Conservation (phyloP, 345 rosid genomes). For the Lepidium sativum region DNA sequence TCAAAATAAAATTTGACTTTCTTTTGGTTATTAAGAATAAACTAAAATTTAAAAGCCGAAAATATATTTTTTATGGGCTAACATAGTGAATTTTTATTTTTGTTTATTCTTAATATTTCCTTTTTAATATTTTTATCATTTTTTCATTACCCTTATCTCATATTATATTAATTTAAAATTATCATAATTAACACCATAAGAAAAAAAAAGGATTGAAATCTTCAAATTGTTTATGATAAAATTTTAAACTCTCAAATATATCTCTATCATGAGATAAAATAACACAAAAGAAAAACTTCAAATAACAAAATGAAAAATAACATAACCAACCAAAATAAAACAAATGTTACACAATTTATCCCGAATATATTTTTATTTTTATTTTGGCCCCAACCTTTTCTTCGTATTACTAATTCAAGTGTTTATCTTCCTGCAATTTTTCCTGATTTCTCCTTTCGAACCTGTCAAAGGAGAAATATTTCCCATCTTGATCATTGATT, state of each 20-base stretch:
- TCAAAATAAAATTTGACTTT: too few relatives aligned
- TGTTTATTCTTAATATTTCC: too few relatives aligned
- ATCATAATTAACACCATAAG: too few relatives aligned
- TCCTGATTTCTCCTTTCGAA: conserved; percentile 69
- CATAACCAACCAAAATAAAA: background rate
- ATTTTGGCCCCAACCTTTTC: background rate
- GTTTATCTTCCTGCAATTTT: conserved; percentile 68
- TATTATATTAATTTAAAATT: too few relatives aligned
- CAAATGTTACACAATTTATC: background rate
- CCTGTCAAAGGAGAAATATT: conserved; percentile 82
- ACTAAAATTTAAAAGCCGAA: too few relatives aligned
- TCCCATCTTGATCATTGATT: conserved; percentile 90
- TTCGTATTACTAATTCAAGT: conserved; percentile 8
- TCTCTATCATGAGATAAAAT: background rate
- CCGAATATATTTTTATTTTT: background rate
- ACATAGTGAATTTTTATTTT: too few relatives aligned
- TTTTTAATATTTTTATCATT: too few relatives aligned
- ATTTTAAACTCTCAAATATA: background rate
- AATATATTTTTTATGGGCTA: too few relatives aligned
- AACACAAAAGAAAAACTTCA: conserved; percentile 9
- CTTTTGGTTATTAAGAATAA: too few relatives aligned
- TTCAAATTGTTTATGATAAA: background rate
- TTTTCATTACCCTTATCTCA: too few relatives aligned
- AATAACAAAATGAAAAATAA: background rate
- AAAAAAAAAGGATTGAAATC: too few relatives aligned